Percentiles rank a stretch among this genome's conserved stretches.
phyloP scores from a whole-genome alignment of 495 filamentous ascomycete genomes.

The Pseudotulostoma volvatum region DNA sequence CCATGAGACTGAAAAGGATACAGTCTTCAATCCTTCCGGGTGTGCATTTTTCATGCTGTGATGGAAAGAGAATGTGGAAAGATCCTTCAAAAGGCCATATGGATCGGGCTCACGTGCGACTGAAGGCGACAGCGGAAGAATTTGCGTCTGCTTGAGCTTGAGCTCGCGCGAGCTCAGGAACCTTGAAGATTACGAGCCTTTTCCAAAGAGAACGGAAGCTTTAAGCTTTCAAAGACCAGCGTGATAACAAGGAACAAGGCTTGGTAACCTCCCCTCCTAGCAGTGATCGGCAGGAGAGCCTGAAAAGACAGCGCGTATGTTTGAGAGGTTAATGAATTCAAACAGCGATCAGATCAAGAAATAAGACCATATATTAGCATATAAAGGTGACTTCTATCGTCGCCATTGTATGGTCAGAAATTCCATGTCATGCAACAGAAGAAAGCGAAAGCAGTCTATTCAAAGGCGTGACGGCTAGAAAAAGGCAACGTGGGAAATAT shows the following conservation, averaged over 20 bases:
- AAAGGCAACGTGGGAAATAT: too few species aligned
- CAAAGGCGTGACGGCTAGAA: too few species aligned
- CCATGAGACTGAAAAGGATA: too few species aligned
- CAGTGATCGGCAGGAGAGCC: neutral
- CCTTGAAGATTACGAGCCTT: neutral
- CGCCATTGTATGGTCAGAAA: neutral
- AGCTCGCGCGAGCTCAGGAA: neutral
- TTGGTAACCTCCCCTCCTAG: neutral
- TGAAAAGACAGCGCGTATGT: neutral
- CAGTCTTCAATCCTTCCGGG: too few species aligned
- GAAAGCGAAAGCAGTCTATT: neutral
- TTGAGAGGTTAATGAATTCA: too few species aligned
- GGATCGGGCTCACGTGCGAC: neutral
- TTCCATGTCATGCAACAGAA: neutral
- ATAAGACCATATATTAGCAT: too few species aligned
- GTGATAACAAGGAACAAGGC: neutral
- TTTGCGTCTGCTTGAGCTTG: neutral
- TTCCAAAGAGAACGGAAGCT: neutral
- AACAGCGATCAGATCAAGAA: too few species aligned
- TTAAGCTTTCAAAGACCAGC: neutral
- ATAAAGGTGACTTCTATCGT: neutral
- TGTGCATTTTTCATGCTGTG: too few species aligned
- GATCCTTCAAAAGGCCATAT: neutral
- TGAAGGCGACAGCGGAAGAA: neutral
- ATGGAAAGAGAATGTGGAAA: too few species aligned